Evolutionary conservation across 306 rosid species (phyloP), one percentile per base, ranked within the genome.

Genomic region (Leucaena leucocephala): DNA sequence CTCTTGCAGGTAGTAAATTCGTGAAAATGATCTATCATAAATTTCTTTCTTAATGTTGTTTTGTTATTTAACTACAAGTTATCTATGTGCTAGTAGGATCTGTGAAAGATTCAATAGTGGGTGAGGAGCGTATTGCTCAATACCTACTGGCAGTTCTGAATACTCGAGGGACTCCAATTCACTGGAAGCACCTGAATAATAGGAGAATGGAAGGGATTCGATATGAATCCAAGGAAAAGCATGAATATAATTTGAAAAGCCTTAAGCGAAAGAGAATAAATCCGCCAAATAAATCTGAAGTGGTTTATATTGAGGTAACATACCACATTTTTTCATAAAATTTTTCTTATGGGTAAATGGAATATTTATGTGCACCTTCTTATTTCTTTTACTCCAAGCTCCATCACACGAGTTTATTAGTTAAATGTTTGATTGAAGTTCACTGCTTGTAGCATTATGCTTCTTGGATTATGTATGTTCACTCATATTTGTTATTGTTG

Each of bases 111-210:
- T 85, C 95, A 0, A 93, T 87, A 68, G 98, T 91, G 17, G 97
- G 97, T 57, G 98, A 94, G 86, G 98, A 92, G 83, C 90, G 97
- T 33, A 94, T 94, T 79, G 95, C 91, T 64, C 95, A 91, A 65
- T 94, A 94, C 82, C 85, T 92, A 43, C 86, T 94, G 72, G 97
- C 98, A 44, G 92, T 91, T 84, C 54, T 92, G 78, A 71, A 94
- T 84, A 87, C 84, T 27, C 83, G 97, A 76, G 89, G 94, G 74
- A 92, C 97, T 48, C 93, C 95, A 46, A 84, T 90, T 82, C 97
- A 89, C 83, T 94, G 98, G 98, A 92, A 75, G 71, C 84, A 84
- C 76, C 81, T 84, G 81, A 83, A 81, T 64, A 88, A 87, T 70
- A 82, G 91, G 88, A 90, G 90, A 86, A 76, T 76, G 38, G 95